Base-by-base conservation (phyloP, 2,329 filamentous ascomycete genomes). In the Neophaeococcomyces aloes region DNA sequence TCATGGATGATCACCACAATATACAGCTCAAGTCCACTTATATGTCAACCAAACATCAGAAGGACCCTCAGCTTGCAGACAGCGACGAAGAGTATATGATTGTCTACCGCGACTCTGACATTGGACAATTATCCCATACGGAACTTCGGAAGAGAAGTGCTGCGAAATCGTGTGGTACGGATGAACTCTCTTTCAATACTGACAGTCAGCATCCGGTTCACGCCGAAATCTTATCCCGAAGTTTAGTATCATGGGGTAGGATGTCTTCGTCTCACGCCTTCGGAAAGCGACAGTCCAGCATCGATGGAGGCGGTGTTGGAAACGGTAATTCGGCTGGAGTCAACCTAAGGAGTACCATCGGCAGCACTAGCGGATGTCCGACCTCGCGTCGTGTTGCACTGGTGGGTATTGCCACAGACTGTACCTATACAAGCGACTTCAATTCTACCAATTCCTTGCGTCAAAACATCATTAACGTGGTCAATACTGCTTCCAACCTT, bases 341-440 rank as follows among this genome's bases (percentile, higher is more conserved):
- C 48, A 91, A 95, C 59, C 67, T 96, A 53, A 70, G 75, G 27
- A 74, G 68, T 27, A 86, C 78, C 19, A 94, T 98, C 58, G 91
- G 91, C 37, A 81, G 76, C 47, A 83, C 83, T 0, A 60, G 66
- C n/a, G 91, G 91, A 40, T 98, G 91, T 60, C 89, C 89, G 4
- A 80, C 74, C 1, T 89, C 86, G n/a, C 79, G 87, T 53, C 93
- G 84, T 63, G 86, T 98, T 14, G 91, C 91, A 1, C 72, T 96
- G 31, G 78, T 98, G 18, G 91, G 91, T 21, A 79, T 96, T 29
- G 91, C 87, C 7, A 91, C 87, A 0, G 91, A 98, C 62, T 98
- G 91, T 68, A 84, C 78, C 7, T 96, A 96, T 60, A 86, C 81
- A 30, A 69, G 68, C 2, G 71, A 72, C 3, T 93, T 95, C 61